Evolutionary conservation across 2,329 filamentous ascomycete species (phyloP).

Genomic region (Penicillium verrucosum): DNA sequence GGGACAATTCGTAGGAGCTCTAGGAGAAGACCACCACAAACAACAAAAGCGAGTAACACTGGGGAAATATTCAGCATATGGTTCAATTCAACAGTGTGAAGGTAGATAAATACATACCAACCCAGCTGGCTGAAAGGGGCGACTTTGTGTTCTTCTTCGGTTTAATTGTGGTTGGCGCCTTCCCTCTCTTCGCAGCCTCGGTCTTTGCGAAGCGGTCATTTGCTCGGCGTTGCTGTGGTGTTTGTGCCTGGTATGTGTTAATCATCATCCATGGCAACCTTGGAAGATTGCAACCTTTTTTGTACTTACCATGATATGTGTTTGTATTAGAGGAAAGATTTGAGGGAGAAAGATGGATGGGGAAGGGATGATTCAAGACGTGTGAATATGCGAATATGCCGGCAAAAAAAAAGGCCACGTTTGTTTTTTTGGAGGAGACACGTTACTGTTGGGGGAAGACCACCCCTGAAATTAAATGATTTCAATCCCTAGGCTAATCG

Average conservation of each 20-base stretch:
- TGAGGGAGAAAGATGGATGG: neutral
- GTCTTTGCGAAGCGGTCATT: slow-evolving; percentile 60
- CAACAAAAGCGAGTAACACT: slow-evolving; percentile 62
- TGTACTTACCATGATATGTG: neutral
- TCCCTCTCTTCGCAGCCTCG: slow-evolving; percentile 60
- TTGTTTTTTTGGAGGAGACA: slow-evolving; percentile 5
- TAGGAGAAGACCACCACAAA: slow-evolving; percentile 60
- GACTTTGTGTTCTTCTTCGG: slow-evolving; percentile 51
- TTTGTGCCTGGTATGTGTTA: slow-evolving; percentile 52
- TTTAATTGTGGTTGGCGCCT: slow-evolving; percentile 45
- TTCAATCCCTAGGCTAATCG: neutral
- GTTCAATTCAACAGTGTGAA: neutral
- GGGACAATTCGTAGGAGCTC: slow-evolving; percentile 51
- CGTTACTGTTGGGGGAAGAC: neutral
- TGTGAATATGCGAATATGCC: slow-evolving; percentile 8
- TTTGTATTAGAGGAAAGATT: neutral
- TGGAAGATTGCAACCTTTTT: neutral
- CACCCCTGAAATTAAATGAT: neutral
- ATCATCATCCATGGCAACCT: neutral
- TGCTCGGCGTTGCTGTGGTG: slow-evolving; percentile 62
- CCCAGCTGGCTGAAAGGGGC: slow-evolving; percentile 56
- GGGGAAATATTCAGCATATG: slow-evolving; percentile 13
- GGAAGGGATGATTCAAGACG: neutral
- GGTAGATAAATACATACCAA: slow-evolving; percentile 50
- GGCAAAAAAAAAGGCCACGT: slow-evolving; percentile 16